Evolutionary conservation across 768 basidiomycete species (phyloP).

Genomic region (Termitomyces sp.): DNA sequence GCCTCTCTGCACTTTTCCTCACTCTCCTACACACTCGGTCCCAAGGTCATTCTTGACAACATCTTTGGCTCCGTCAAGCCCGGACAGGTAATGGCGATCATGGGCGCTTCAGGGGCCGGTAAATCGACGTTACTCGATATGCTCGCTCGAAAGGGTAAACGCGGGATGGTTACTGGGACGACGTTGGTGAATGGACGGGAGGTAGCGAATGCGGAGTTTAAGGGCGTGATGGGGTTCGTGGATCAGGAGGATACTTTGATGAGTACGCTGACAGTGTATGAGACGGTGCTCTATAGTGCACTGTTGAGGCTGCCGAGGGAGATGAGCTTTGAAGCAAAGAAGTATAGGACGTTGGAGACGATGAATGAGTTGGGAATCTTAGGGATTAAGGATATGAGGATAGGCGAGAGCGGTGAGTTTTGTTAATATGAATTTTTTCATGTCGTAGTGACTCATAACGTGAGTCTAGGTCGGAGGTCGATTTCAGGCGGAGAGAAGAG

Average conservation of each 20-base stretch:
- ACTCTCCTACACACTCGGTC: conserved; percentile 71
- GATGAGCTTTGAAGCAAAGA: conserved; percentile 95
- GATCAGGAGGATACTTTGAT: conserved; percentile 99
- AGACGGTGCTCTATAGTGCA: conserved; percentile 94
- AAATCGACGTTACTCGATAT: conserved; percentile 97
- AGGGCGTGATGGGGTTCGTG: conserved; percentile 87
- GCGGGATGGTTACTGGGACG: conserved; percentile 67
- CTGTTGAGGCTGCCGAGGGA: conserved; percentile 85
- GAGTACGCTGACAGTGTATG: conserved; percentile 96
- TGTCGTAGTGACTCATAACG: background rate
- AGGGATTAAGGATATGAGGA: conserved; percentile 82
- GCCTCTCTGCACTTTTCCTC: conserved; percentile 88
- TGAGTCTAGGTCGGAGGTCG: conserved; percentile 63
- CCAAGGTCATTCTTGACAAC: conserved; percentile 65
- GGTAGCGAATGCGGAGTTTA: conserved; percentile 70
- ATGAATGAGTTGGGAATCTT: conserved; percentile 94
- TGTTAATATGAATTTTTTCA: background rate
- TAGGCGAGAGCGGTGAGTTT: conserved; percentile 81
- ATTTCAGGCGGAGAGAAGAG: conserved; percentile 99
- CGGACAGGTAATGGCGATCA: conserved; percentile 90
- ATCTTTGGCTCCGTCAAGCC: conserved; percentile 83
- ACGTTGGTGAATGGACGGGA: conserved; percentile 84
- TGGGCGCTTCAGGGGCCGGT: conserved; percentile 96
- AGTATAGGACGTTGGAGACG: conserved; percentile 89
- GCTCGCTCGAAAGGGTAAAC: conserved; percentile 84